Conservation (phyloP, 2,329 filamentous ascomycete genomes). For the Apiospora arundinis region DNA sequence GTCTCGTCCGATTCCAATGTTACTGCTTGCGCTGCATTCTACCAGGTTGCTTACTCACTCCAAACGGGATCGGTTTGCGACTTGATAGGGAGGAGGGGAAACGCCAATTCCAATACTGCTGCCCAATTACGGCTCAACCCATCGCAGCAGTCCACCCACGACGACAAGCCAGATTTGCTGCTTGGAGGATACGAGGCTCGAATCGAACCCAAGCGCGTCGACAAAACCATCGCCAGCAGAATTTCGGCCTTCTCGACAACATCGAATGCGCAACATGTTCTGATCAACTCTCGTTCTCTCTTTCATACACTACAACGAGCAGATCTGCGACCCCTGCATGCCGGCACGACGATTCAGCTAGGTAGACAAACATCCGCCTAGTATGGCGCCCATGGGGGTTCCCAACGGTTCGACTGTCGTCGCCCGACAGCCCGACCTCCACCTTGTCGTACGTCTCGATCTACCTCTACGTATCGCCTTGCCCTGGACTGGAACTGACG, state of each 20-base stretch:
- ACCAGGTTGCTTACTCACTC: constrained; percentile 16
- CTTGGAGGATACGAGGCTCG: not conserved
- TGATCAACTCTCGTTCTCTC: not conserved
- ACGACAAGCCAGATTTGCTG: constrained; percentile 9
- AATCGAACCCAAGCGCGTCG: constrained; percentile 7
- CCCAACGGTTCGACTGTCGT: constrained; percentile 37
- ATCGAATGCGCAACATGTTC: constrained; percentile 8
- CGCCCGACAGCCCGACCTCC: constrained; percentile 51
- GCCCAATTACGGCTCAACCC: not conserved
- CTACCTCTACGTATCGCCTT: not conserved
- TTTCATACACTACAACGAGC: not conserved
- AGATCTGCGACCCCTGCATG: constrained; percentile 5
- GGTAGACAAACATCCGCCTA: constrained; percentile 10
- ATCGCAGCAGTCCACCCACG: not conserved
- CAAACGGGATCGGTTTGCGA: constrained; percentile 10
- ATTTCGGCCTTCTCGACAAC: not conserved
- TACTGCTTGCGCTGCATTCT: constrained; percentile 12
- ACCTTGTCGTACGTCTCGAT: constrained; percentile 52
- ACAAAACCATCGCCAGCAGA: not conserved
- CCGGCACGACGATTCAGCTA: constrained; percentile 1
- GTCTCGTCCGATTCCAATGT: not conserved
- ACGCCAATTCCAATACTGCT: not conserved
- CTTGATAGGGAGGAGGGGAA: constrained; percentile 8
- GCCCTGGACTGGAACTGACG: constrained; percentile 30
- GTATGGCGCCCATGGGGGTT: constrained; percentile 40